phyloP scores from a whole-genome alignment of 305 asterid genomes.

The Vinca major region DNA sequence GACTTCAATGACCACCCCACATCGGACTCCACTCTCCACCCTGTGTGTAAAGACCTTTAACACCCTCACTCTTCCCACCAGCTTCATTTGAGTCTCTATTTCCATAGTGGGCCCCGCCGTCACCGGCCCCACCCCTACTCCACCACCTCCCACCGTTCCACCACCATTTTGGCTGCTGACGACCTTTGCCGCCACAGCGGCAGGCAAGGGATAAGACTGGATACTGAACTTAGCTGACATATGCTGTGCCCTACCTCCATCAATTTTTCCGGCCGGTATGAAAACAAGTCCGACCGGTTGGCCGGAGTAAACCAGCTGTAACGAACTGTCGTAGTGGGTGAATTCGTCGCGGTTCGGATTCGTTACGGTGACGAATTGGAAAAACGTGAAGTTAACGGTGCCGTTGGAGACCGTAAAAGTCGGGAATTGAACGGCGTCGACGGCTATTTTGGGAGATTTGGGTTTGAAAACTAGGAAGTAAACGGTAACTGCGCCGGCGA shows the following conservation, averaged over 20 bases:
- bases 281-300: conserved; percentile 70
- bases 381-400: conserved; percentile 72
- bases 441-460: conserved; percentile 67
- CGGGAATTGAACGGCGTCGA: conserved; percentile 81
- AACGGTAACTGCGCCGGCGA: conserved; percentile 51
- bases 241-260: conserved; percentile 67
- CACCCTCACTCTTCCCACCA: conserved; percentile 84
- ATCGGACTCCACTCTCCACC: conserved; percentile 56
- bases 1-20: conserved; percentile 67
- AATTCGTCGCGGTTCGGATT: conserved; percentile 91
- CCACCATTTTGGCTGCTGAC: conserved; percentile 11
- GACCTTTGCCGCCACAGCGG: conserved; percentile 25
- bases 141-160: conserved; percentile 11
- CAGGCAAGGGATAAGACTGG: conserved; percentile 58
- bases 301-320: conserved; percentile 71
- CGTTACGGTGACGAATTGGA: conserved; percentile 77
- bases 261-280: conserved; percentile 86
- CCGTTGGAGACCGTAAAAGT: conserved; percentile 71
- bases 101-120: conserved; percentile 43
- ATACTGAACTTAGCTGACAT: conserved; percentile 81
- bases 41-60: conserved; percentile 78
- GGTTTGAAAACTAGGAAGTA: conserved; percentile 81
- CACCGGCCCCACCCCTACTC: conserved; percentile 13
- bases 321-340: conserved; percentile 90
- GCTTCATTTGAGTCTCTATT: conserved; percentile 84